Percentiles rank a stretch among this genome's conserved stretches.
These are phyloP conservation scores for Stevia rebaudiana DNA, from an alignment of 140 eudicot genomes.

Conservation along the genomic window DNA sequence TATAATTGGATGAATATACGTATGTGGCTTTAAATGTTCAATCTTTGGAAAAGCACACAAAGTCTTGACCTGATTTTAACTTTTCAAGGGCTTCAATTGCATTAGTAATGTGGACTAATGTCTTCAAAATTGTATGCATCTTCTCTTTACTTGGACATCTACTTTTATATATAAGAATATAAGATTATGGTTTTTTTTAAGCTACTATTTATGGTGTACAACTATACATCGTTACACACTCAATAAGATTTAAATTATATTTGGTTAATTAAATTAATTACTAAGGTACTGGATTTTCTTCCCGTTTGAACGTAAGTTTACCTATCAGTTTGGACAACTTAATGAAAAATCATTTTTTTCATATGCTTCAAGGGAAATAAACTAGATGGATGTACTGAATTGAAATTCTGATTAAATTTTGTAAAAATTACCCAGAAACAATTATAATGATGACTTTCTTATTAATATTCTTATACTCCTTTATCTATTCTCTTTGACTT, in stretches of 20 bases:
- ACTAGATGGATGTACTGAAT: background rate
- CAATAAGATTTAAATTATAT: background rate
- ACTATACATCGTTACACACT: background rate
- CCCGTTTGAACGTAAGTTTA: slow-evolving; percentile 10
- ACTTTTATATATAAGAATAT: background rate
- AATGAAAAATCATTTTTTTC: background rate
- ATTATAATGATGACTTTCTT: background rate
- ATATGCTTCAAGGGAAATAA: slow-evolving; percentile 7
- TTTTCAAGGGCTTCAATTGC: slow-evolving; percentile 19
- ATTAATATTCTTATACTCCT: slow-evolving; percentile 7
- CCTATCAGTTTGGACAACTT: background rate
- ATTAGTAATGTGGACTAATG: slow-evolving; percentile 85
- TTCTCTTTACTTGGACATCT: slow-evolving; percentile 2
- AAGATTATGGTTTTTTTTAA: background rate
- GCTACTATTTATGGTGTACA: slow-evolving; percentile 1
- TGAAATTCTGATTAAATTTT: slow-evolving; percentile 2
- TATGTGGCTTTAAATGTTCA: slow-evolving; percentile 24
- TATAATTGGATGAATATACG: slow-evolving; percentile 16
- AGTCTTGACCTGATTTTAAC: slow-evolving; percentile 23
- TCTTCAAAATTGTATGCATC: slow-evolving; percentile 73
- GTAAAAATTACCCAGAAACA: background rate
- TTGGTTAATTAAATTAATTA: background rate
- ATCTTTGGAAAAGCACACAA: slow-evolving; percentile 17
- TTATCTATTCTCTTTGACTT: slow-evolving; percentile 15
- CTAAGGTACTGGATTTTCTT: slow-evolving; percentile 13